Evolutionary conservation across 2,329 filamentous ascomycete genomes (phyloP).

Genomic region (Cladosporium sp.): DNA sequence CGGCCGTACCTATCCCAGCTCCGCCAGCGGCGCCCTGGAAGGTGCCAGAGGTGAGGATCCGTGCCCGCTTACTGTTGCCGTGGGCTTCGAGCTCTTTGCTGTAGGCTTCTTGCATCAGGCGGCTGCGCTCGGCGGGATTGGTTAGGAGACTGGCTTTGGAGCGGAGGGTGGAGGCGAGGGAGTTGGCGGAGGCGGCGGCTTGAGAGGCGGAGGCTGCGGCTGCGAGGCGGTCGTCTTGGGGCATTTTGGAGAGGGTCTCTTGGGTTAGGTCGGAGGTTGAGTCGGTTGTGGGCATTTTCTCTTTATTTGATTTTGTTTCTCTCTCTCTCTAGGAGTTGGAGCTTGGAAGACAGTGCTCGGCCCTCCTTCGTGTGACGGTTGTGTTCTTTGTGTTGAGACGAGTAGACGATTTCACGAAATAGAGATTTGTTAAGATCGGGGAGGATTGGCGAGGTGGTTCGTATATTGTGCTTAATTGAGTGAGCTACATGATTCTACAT

Average conservation of each 20-base stretch:
- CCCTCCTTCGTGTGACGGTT: neutral
- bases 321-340: too few relatives aligned
- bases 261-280: neutral
- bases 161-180: conserved; percentile 13
- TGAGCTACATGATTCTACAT: neutral
- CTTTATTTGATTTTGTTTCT: neutral
- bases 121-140: conserved; percentile 24
- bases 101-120: conserved; percentile 28
- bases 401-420: neutral
- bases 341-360: neutral
- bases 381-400: neutral
- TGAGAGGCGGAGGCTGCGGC: conserved; percentile 4
- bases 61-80: conserved; percentile 25
- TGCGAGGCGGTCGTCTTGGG: conserved; percentile 10
- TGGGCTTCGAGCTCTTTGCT: conserved; percentile 30
- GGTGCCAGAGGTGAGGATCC: conserved; percentile 29
- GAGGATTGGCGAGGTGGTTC: neutral
- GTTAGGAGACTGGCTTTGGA: conserved; percentile 20
- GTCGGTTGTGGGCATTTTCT: neutral
- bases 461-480: neutral
- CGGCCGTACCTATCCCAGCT: conserved; percentile 40
- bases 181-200: conserved; percentile 8
- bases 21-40: conserved; percentile 41
- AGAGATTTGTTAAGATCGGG: neutral
- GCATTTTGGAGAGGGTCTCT: conserved; percentile 1